Evolutionary conservation across 208 protist genomes (phyloP), one percentile per base, ranked within the genome.

Genomic region (Crithidia fasciculata): DNA sequence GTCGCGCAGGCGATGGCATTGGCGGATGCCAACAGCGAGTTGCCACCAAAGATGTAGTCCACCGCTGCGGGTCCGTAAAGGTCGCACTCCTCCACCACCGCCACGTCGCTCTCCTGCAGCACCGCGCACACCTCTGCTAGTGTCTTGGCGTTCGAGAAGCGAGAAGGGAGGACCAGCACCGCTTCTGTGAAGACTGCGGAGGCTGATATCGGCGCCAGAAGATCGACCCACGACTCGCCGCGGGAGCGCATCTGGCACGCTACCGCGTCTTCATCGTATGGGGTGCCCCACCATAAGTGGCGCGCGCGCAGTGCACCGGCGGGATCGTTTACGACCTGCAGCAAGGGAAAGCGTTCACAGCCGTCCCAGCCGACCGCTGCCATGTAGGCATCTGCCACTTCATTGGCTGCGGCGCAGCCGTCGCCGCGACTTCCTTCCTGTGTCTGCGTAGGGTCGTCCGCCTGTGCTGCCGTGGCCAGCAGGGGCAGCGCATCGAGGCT

Each of bases 151-250:
- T 80, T 86, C 18, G 77, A 49, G 9, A 84, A 73, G 59, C 73
- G 81, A 18, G 87, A 84, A 36, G 85, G 80, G n/a, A 95, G 78
- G 7, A 95, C 67, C 41, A 95, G 70, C 28, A 93, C 78, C 4
- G 74, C 76, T 83, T 85, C 72, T 4, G 43, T 12, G 0, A 19
- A 1, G 49, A 89, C 82, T 59, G 86, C 79, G 2, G 67, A 65
- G 18, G 55, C 5, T 8, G 65, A 54, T n/a, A 72, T 19, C 71
- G 74, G 39, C 50, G 70, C 44, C 58, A 86, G 77, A 10, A 85
- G 70, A 44, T 71, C 55, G 39, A 86, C 75, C 53, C 78, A 78
- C 36, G 86, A 86, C 36, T 86, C 64, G 13, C 84, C 89, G 62
- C 52, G 63, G 5, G 67, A 63, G 40, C 73, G 62, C 52, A 86